Percentiles rank a stretch among this genome's conserved stretches.
Evolutionary conservation across 768 basidiomycete genomes (phyloP).

Genomic region (Mrakia blollopis): DNA sequence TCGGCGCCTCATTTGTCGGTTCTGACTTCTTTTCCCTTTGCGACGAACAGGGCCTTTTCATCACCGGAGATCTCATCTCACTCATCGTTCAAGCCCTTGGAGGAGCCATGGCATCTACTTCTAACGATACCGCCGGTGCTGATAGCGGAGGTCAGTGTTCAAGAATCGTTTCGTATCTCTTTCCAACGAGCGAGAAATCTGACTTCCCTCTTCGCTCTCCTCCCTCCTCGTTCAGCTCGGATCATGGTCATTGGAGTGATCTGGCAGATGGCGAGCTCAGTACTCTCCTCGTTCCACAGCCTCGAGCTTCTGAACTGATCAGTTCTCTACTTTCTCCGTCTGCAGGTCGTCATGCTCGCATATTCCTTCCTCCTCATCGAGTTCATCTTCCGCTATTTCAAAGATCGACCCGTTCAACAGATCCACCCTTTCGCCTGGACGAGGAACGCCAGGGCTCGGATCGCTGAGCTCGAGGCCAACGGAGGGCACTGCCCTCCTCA

Average conservation of each 20-base stretch:
- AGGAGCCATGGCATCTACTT: background rate
- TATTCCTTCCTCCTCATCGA: background rate
- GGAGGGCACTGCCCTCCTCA: background rate
- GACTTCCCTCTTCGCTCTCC: background rate
- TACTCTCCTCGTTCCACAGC: background rate
- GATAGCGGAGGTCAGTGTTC: background rate
- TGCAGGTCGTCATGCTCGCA: constrained; percentile 7
- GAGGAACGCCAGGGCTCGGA: background rate
- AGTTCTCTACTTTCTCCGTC: background rate
- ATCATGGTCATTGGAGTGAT: constrained; percentile 11
- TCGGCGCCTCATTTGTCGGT: too few species aligned
- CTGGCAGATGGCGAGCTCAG: background rate
- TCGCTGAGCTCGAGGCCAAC: background rate
- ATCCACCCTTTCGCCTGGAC: constrained; percentile 15
- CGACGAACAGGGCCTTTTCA: background rate
- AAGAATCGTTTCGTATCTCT: background rate
- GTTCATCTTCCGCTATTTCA: background rate
- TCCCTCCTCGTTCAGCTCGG: background rate
- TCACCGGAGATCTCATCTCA: background rate
- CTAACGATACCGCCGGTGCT: background rate
- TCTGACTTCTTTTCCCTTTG: too few species aligned
- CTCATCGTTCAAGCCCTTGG: background rate
- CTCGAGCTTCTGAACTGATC: background rate
- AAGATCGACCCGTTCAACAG: background rate
- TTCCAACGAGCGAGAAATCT: background rate